Evolutionary conservation across 306 rosid species (phyloP), one percentile per base, ranked within the genome.

Genomic region (Coriaria nepalensis): DNA sequence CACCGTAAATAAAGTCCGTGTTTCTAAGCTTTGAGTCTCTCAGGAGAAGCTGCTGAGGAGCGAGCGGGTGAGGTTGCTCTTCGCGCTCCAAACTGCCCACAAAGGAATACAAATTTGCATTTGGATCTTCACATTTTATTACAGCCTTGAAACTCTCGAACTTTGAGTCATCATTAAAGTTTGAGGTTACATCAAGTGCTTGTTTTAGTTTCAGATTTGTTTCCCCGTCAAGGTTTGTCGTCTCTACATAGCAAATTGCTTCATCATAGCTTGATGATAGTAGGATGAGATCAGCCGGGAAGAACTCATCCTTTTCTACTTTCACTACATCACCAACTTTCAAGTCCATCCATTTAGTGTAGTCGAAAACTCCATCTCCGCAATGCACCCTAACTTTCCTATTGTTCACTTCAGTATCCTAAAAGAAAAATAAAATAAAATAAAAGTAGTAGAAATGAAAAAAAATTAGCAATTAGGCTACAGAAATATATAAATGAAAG

Each of bases 11-110:
- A 72, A 85, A 92, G 67, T 85, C 98, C 0, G 94, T 85, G 78
- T 85, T 92, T 66, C 90, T 71, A n/a, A 92, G 77, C 85, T 86
- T 92, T n/a, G 98, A 92, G 70, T 80, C 98, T 53, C 96, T 68
- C 45, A 92, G 96, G 35, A 92, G 75, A 59, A 92, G 83, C 70
- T 92, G 98, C 69, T 85, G 96, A 49, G 94, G 98, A 6, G 83
- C 43, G 52, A 92, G 98, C 57, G 98, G 94, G 48, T 51, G 43
- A 9, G 55, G 85, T 44, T 82, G 83, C 41, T 71, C 94, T 52
- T 61, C 96, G 11, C 75, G 47, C 46, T 75, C 78, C 66, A 92
- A 10, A 59, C 72, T 74, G 2, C 98, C 98, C 7, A 85, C 82
- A 50, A 85, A 92, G 2, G 96, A 10, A 61, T 92, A 85, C 80